These are phyloP conservation scores for Sporothrix luriei DNA, from an alignment of 2,329 filamentous ascomycete genomes.

Conservation along the genomic window DNA sequence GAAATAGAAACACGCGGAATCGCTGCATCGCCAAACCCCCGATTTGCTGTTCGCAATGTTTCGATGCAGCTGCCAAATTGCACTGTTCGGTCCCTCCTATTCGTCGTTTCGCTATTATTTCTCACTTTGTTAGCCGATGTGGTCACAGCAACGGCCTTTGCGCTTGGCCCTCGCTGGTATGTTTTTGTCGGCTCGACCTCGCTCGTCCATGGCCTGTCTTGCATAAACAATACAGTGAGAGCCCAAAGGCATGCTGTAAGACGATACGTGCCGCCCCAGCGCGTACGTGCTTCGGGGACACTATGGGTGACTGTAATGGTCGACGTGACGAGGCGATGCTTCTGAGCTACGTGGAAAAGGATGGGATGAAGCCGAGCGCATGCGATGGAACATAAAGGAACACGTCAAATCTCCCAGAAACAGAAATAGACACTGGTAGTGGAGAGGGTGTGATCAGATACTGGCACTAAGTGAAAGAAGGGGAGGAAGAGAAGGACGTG, in stretches of 20 bases:
- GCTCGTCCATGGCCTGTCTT: background rate
- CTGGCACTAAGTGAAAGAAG: background rate
- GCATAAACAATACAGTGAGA: background rate
- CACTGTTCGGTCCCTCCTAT: background rate
- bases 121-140: background rate
- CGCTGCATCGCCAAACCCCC: background rate
- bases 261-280: constrained; percentile 8
- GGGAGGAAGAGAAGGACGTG: background rate
- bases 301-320: constrained; percentile 5
- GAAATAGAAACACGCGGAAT: constrained; percentile 25
- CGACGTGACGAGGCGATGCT: background rate
- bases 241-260: constrained; percentile 13
- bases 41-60: constrained; percentile 5
- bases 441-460: background rate
- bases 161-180: background rate
- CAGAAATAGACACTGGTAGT: constrained; percentile 14
- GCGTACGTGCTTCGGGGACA: constrained; percentile 17
- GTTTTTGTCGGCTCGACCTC: background rate
- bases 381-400: background rate
- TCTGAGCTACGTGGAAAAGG: background rate
- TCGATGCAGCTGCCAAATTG: background rate
- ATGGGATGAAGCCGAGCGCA: background rate
- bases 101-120: background rate
- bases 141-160: background rate
- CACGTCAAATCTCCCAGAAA: constrained; percentile 22